Base-by-base conservation (phyloP, 768 basidiomycete genomes). In the Tricholomella constricta region DNA sequence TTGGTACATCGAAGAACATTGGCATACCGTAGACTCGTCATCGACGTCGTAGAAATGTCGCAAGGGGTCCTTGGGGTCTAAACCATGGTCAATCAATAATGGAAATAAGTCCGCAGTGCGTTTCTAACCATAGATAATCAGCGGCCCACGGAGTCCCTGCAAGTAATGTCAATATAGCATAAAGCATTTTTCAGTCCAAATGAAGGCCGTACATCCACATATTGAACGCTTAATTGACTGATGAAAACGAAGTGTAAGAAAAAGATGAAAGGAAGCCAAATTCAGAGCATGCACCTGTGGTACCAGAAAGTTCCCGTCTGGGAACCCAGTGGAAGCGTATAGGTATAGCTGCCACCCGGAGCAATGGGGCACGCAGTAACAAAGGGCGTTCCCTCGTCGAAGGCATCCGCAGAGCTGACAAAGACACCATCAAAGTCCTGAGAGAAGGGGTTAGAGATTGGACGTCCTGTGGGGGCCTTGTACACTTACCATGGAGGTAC, bases 221-320 rank as follows among this genome's bases (percentile, higher is more conserved):
- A 66, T 60, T 66, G 67, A 31, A 67, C 60, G 35, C 64, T 62
- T 48, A 67, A 27, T 46, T 65, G 59, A 51, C 62, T 66, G 40
- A 45, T 10, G 31, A n/a, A 14, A 42, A 4, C 11, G 19, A 32
- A 22, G 17, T 23, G n/a, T 41, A 27, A 43, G 12, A 20, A 31
- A 19, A 17, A 8, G 22, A 9, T 26, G 10, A 9, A 31, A 26
- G 12, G n/a, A n/a, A 27, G 19, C 40, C 17, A 42, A 17, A 12
- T 2, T 27, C 20, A 20, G 25, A 49, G 10, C 15, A 15, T 45
- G 34, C 44, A 60, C 59, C 62, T 66, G 60, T 70, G 69, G 54
- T 69, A 67, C 78, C 77, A 79, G 57, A 65, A 79, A 0, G 76
- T 78, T 10, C 77, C 77, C 6, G 72, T 64, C 55, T 78, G 78